Percentiles rank a stretch among this genome's conserved stretches.
Evolutionary conservation across 1,284 basidiomycete genomes (phyloP).

Genomic region (Puccinia coronata): DNA sequence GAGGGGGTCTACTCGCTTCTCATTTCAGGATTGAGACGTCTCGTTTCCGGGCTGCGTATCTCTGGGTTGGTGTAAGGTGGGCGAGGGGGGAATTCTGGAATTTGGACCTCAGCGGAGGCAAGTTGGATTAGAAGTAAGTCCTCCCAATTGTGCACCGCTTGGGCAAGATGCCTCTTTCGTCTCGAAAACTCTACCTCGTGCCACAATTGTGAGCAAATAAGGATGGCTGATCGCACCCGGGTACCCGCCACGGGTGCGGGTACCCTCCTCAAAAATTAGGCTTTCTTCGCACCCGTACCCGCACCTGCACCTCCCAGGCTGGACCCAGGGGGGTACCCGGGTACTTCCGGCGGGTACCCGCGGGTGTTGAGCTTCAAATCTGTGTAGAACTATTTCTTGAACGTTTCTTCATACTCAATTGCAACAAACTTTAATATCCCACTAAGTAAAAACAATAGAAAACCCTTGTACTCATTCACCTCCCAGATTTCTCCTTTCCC

Average conservation of each 20-base stretch:
- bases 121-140: too few relatives aligned
- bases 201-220: too few relatives aligned
- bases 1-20: too few relatives aligned
- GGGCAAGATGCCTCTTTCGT: neutral
- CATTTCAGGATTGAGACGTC: too few relatives aligned
- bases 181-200: neutral
- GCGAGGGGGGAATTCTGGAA: neutral
- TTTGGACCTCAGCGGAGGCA: too few relatives aligned
- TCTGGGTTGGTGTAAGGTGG: neutral
- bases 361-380: neutral
- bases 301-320: too few relatives aligned
- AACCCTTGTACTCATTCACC: neutral
- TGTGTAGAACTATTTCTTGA: neutral
- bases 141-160: too few relatives aligned
- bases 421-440: neutral
- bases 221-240: constrained; percentile 17
- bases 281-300: constrained; percentile 8
- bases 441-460: neutral
- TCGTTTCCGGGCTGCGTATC: neutral
- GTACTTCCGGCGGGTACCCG: constrained; percentile 15
- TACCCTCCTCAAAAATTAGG: too few relatives aligned
- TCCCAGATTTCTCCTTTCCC: constrained; percentile 21
- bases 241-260: constrained; percentile 19
- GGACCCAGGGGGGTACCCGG: too few relatives aligned
- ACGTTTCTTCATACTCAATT: neutral